Evolutionary conservation across 2,329 filamentous ascomycete genomes (phyloP).

Genomic region (Grosmannia serpens): DNA sequence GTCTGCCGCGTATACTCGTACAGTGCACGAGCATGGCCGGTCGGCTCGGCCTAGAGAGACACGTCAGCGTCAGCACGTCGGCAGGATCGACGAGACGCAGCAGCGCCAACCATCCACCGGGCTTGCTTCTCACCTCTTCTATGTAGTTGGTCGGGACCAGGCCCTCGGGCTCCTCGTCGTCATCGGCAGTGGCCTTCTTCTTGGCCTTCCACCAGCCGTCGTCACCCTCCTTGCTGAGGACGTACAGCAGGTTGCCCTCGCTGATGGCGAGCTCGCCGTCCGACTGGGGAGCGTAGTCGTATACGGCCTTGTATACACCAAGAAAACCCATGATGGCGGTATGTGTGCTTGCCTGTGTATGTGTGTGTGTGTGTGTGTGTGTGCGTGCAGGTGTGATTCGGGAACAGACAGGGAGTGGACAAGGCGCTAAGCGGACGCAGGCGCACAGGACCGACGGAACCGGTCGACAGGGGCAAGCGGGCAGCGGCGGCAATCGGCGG

Average conservation of each 20-base stretch:
- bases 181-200: slow-evolving; percentile 72
- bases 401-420: not conserved
- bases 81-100: no score
- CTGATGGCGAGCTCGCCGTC: slow-evolving; percentile 15
- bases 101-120: no score
- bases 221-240: slow-evolving; percentile 49
- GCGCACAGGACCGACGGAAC: not conserved
- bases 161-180: slow-evolving; percentile 84
- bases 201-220: slow-evolving; percentile 94
- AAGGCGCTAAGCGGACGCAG: not conserved
- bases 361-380: not conserved
- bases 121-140: slow-evolving; percentile 72
- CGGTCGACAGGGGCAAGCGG: not conserved
- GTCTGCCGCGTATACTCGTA: slow-evolving; percentile 97
- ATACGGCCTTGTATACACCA: slow-evolving; percentile 15
- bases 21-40: slow-evolving; percentile 68
- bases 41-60: slow-evolving; percentile 39
- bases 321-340: slow-evolving; percentile 13
- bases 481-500: not conserved
- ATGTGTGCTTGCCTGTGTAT: not conserved
- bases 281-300: slow-evolving; percentile 16
- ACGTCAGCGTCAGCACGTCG: not conserved
- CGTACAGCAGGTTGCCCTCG: slow-evolving; percentile 14
- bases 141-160: slow-evolving; percentile 92
- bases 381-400: not conserved